Evolutionary conservation across 345 rosid genomes (phyloP).

Genomic region (Gossypium australe): DNA sequence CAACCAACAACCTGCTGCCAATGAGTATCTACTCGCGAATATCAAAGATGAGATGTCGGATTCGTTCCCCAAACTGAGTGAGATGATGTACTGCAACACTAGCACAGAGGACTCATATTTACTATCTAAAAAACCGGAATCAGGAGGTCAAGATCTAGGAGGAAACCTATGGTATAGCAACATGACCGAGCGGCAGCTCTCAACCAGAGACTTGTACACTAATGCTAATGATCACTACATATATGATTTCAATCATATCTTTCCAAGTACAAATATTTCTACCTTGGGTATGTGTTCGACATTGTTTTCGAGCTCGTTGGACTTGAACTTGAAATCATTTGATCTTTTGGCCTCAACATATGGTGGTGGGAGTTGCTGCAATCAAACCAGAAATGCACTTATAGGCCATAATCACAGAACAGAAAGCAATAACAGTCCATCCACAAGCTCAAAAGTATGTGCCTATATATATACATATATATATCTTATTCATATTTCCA

Average conservation of each 20-base stretch:
- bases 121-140: not conserved
- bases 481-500: not conserved
- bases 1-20: conserved; percentile 19
- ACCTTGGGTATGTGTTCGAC: conserved; percentile 20
- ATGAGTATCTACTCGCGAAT: conserved; percentile 15
- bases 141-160: not conserved
- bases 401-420: conserved; percentile 5
- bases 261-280: conserved; percentile 18
- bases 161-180: conserved; percentile 8
- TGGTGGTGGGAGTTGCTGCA: conserved; percentile 12
- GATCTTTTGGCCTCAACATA: conserved; percentile 14
- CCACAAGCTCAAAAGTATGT: conserved; percentile 29
- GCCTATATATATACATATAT: not conserved
- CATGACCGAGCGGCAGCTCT: conserved; percentile 16
- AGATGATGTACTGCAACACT: conserved; percentile 9
- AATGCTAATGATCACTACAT: not conserved
- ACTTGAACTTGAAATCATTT: conserved; percentile 24
- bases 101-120: not conserved
- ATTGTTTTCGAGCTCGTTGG: conserved; percentile 24
- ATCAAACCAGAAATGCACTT: conserved; percentile 8
- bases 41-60: conserved; percentile 27
- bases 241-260: conserved; percentile 13
- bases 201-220: not conserved
- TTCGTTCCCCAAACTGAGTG: conserved; percentile 22
- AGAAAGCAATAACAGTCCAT: conserved; percentile 15